A percentile compares a stretch with the other conserved stretches of the same genome.
Evolutionary conservation across 2,329 filamentous ascomycete genomes (phyloP).

Genomic region (Moelleriella libera): DNA sequence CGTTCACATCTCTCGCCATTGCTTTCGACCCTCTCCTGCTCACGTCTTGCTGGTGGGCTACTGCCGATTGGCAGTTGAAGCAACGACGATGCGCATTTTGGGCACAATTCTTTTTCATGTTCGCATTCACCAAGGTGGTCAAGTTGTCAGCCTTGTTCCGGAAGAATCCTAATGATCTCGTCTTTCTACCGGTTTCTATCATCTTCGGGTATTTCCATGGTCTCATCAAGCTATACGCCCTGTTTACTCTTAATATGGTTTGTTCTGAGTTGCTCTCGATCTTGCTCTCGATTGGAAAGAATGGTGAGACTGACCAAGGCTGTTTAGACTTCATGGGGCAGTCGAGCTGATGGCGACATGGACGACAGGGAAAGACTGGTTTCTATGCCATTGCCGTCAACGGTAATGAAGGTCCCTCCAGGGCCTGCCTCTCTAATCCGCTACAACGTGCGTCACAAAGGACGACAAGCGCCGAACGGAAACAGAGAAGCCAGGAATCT

Average conservation of each 20-base stretch:
- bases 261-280: constrained; percentile 18
- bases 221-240: constrained; percentile 79
- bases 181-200: constrained; percentile 73
- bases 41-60: constrained; percentile 54
- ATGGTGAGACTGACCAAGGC: neutral
- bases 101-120: constrained; percentile 59
- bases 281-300: neutral
- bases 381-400: constrained; percentile 25
- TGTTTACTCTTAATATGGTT: constrained; percentile 73
- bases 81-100: constrained; percentile 41
- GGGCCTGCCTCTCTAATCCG: constrained; percentile 28
- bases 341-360: constrained; percentile 77
- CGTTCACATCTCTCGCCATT: constrained; percentile 78
- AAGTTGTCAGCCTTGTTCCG: constrained; percentile 81
- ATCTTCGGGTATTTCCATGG: constrained; percentile 89
- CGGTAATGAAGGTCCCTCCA: constrained; percentile 28
- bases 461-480: constrained; percentile 14
- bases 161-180: constrained; percentile 67
- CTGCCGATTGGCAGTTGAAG: constrained; percentile 40
- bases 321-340: constrained; percentile 82
- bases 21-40: constrained; percentile 62
- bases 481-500: constrained; percentile 9
- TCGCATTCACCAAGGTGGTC: constrained; percentile 73
- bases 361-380: constrained; percentile 62
- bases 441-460: constrained; percentile 29